Base-by-base conservation (phyloP, 306 rosid genomes). In the Glycine latifolia region DNA sequence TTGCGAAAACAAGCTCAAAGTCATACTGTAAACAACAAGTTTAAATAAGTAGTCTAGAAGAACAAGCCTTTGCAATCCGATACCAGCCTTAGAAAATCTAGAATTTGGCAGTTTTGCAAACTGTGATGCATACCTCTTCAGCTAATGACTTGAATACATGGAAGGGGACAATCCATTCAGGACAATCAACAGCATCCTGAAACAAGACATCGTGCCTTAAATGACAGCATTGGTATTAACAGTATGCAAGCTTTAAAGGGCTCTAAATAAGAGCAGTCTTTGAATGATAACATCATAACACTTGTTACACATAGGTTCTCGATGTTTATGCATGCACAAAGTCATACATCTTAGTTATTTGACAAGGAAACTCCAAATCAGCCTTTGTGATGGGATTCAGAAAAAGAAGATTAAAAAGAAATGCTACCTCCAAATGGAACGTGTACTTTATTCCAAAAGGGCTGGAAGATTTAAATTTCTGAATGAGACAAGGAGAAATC, bases 101-200 rank as follows among this genome's bases (percentile, higher is more conserved):
- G 39, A 26, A 71, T 44, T 16, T 73, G 69, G 71, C 73, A 67
- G 31, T 0, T 16, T 75, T 48, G 72, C 31, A 20, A 39, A 53
- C 3, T 58, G 78, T 61, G 52, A 67, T 73, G 89, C 90, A 67
- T 59, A 95, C 99, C 96, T 26, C 98, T 89, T 96, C 99, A 1
- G 97, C 97, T 85, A 96, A 84, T 6, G 93, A 78, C 83, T 93
- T 92, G 83, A 96, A 96, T 56, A 91, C 37, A 10, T 96, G 86
- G 78, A 93, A 93, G 17, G 99, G 99, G 66, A 92, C 99, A 52
- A 95, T 88, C 97, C 97, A 93, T 86, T 93, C 99, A 20, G 98
- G 99, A 82, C 98, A 93, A 87, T 93, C 99, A 81, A 96, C 99
- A 31, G 97, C 99, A 77, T 96, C 99, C 99, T 95, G 89, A 87